These are phyloP conservation scores for Amanita rubescens DNA, from an alignment of 768 basidiomycete genomes.

Conservation along the genomic window DNA sequence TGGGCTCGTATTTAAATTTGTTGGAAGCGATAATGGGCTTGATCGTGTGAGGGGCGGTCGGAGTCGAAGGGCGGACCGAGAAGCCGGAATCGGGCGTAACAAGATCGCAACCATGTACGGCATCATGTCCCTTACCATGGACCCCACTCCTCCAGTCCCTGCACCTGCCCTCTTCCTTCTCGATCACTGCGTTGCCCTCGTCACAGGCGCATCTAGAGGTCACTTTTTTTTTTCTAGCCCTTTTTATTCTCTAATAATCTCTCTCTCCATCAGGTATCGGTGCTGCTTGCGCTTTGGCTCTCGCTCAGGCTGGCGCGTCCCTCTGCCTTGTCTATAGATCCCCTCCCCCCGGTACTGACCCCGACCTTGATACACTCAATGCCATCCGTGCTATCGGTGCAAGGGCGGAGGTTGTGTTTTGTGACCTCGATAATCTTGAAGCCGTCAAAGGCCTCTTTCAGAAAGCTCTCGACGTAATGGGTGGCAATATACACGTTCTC, in stretches of 20 bases:
- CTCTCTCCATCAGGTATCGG: constrained; percentile 34
- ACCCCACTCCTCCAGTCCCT: constrained; percentile 42
- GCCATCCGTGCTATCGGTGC: constrained; percentile 25
- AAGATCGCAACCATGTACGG: not conserved
- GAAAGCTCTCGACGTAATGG: constrained; percentile 32
- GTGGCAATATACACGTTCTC: constrained; percentile 45
- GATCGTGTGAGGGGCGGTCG: constrained; percentile 8
- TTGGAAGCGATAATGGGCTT: constrained; percentile 3
- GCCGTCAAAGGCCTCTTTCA: constrained; percentile 35
- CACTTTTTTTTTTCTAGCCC: too few relatives aligned
- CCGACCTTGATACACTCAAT: constrained; percentile 23
- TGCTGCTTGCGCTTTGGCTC: constrained; percentile 41
- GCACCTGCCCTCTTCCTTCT: constrained; percentile 61
- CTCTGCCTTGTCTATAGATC: constrained; percentile 39
- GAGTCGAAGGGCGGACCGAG: constrained; percentile 5
- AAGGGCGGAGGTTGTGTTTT: constrained; percentile 28
- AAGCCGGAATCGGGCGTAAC: constrained; percentile 1
- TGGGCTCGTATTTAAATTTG: constrained; percentile 16
- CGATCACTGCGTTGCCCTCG: constrained; percentile 57
- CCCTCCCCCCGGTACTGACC: constrained; percentile 13
- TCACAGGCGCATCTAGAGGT: constrained; percentile 81
- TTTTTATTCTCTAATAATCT: too few relatives aligned
- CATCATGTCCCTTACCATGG: constrained; percentile 28
- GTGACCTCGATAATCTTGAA: constrained; percentile 33
- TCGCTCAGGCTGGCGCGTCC: constrained; percentile 42